Percentiles rank a stretch among this genome's conserved stretches.
phyloP scores from a whole-genome alignment of 148 eudicot genomes.

The Cornus suecica region DNA sequence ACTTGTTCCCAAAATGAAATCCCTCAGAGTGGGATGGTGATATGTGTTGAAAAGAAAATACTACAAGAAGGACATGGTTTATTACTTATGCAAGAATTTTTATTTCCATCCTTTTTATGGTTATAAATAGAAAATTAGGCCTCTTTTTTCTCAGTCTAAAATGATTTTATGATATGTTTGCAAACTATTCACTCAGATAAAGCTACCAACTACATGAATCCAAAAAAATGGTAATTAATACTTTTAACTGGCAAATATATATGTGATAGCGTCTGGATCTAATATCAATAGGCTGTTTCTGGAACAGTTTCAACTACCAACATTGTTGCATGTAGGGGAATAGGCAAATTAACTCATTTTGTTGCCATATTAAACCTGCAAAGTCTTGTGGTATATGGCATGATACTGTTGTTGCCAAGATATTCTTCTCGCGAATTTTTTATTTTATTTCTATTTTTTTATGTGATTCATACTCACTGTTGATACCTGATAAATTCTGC shows the following conservation, averaged over 20 bases:
- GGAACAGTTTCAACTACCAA: neutral
- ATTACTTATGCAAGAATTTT: too few relatives aligned
- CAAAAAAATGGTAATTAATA: neutral
- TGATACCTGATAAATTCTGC: conserved; percentile 3
- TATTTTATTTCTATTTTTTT: too few relatives aligned
- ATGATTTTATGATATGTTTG: conserved; percentile 12
- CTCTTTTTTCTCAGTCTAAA: neutral
- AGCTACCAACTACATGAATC: too few relatives aligned
- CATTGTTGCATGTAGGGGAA: neutral
- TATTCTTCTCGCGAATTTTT: neutral
- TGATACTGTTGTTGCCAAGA: neutral
- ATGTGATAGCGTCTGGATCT: neutral
- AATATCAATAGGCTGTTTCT: neutral
- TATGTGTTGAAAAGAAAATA: too few relatives aligned
- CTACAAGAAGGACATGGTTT: too few relatives aligned
- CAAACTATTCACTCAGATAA: neutral
- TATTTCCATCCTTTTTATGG: too few relatives aligned
- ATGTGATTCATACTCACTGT: conserved; percentile 2
- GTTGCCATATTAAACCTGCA: too few relatives aligned
- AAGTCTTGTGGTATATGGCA: too few relatives aligned
- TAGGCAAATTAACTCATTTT: too few relatives aligned
- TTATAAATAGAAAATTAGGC: neutral
- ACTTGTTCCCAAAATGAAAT: too few relatives aligned
- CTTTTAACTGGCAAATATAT: neutral
- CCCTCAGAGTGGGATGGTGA: too few relatives aligned